Evolutionary conservation across 495 filamentous ascomycete genomes (phyloP).

Genomic region (Aspergillus funiculosus): DNA sequence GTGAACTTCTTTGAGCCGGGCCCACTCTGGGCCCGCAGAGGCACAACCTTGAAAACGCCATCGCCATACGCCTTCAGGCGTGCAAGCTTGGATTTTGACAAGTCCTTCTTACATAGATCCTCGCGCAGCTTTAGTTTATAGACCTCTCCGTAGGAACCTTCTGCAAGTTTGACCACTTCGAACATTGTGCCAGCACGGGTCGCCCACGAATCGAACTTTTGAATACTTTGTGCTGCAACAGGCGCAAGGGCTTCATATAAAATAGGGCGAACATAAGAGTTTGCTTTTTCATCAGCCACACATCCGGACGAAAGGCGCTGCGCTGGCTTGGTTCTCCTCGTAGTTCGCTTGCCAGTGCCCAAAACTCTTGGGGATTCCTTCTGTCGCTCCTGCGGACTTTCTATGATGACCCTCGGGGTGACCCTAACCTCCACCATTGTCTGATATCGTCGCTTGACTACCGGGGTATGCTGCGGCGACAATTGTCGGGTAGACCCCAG

Average conservation of each 20-base stretch:
- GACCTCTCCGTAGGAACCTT: constrained; percentile 50
- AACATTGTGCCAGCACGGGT: constrained; percentile 37
- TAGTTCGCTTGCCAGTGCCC: constrained; percentile 10
- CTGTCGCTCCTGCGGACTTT: background rate
- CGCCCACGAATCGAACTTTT: constrained; percentile 42
- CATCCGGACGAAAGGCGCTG: constrained; percentile 32
- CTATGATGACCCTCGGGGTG: constrained; percentile 1
- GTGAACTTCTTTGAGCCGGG: constrained; percentile 45
- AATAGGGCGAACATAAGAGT: constrained; percentile 36
- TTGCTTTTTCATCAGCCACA: constrained; percentile 33
- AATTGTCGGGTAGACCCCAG: constrained; percentile 4
- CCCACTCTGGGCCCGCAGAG: constrained; percentile 40
- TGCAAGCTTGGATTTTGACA: constrained; percentile 39
- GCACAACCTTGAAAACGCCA: constrained; percentile 48
- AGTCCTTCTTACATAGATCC: constrained; percentile 32
- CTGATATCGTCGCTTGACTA: constrained; percentile 15
- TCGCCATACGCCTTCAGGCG: constrained; percentile 37
- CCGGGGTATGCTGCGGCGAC: constrained; percentile 1
- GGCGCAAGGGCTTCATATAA: constrained; percentile 36
- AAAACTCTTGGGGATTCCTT: constrained; percentile 1
- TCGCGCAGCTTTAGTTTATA: constrained; percentile 42
- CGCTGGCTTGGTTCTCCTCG: constrained; percentile 17
- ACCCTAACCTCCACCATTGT: constrained; percentile 35
- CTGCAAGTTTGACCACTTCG: constrained; percentile 43
- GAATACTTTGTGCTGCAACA: constrained; percentile 33